Evolutionary conservation across 1,139 yeast genomes (phyloP).

Genomic region (Yamadazyma friedrichii): DNA sequence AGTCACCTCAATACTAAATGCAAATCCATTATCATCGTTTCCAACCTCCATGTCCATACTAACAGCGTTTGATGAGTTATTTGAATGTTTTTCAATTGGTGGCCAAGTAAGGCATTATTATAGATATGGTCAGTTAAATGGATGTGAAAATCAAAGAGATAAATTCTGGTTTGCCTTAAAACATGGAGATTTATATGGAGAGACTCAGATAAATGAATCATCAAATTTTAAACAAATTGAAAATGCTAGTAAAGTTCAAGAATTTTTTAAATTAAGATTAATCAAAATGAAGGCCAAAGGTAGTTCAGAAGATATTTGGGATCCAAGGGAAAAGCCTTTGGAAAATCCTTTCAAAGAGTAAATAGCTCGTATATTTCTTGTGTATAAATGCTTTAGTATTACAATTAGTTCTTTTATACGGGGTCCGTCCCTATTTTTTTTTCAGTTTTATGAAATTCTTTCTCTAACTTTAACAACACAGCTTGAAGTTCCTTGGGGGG

Average conservation of each 20-base stretch:
- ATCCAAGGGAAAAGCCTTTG: slow-evolving; percentile 39
- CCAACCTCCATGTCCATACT: slow-evolving; percentile 43
- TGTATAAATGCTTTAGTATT: slow-evolving; percentile 7
- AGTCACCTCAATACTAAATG: slow-evolving; percentile 26
- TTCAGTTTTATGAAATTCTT: not conserved
- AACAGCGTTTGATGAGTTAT: slow-evolving; percentile 83
- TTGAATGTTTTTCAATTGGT: slow-evolving; percentile 84
- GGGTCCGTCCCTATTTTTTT: not conserved
- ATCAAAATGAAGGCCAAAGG: slow-evolving; percentile 64
- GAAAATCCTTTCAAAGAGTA: slow-evolving; percentile 24
- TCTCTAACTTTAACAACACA: not conserved
- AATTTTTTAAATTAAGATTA: slow-evolving; percentile 64
- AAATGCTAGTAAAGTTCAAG: slow-evolving; percentile 56
- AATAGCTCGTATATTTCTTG: not conserved
- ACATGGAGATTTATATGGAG: slow-evolving; percentile 39
- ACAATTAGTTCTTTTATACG: slow-evolving; percentile 1
- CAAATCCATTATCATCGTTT: slow-evolving; percentile 29
- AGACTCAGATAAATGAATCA: slow-evolving; percentile 29
- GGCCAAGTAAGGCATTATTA: slow-evolving; percentile 84
- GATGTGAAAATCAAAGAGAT: slow-evolving; percentile 66
- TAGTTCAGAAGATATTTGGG: slow-evolving; percentile 84
- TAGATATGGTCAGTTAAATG: slow-evolving; percentile 73
- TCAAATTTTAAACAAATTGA: slow-evolving; percentile 44
- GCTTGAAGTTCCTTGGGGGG: not conserved
- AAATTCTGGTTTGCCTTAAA: slow-evolving; percentile 80